Conservation (phyloP, 768 basidiomycete genomes). For the Agrocybe chaxingu region DNA sequence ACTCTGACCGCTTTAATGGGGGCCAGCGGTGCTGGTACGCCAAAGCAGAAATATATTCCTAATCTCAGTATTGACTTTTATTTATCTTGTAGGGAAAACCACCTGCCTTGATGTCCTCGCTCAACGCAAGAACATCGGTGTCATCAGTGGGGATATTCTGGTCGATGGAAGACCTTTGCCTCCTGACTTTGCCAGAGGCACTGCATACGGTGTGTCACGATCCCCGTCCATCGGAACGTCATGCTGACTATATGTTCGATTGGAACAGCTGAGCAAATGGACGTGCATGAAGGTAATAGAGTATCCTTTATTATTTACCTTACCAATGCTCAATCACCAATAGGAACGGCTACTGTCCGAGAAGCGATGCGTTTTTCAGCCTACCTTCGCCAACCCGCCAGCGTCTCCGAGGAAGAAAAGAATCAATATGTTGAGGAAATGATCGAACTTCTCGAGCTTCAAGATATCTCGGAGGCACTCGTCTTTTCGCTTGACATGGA, state of each 20-base stretch:
- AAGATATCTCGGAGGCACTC: constrained; percentile 80
- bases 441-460: constrained; percentile 80
- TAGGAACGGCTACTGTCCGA: constrained; percentile 71
- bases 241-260: constrained; percentile 14
- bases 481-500: constrained; percentile 68
- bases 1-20: constrained; percentile 91
- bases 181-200: constrained; percentile 55
- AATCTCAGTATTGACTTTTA: neutral
- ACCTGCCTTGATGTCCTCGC: constrained; percentile 78
- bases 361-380: constrained; percentile 87
- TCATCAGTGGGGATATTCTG: constrained; percentile 60
- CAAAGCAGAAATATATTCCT: constrained; percentile 1
- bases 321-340: neutral
- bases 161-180: constrained; percentile 64
- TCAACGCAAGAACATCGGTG: constrained; percentile 69
- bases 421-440: constrained; percentile 79
- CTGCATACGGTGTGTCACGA: constrained; percentile 63
- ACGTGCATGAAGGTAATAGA: constrained; percentile 62
- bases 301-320: neutral
- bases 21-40: constrained; percentile 69
- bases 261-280: constrained; percentile 71
- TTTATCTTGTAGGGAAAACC: constrained; percentile 52
- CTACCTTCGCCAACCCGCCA: constrained; percentile 73
- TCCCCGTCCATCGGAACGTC: constrained; percentile 12
- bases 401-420: constrained; percentile 69